Evolutionary conservation across 768 basidiomycete genomes (phyloP).

Genomic region (Tylopilus plumbeoviolaceoides): DNA sequence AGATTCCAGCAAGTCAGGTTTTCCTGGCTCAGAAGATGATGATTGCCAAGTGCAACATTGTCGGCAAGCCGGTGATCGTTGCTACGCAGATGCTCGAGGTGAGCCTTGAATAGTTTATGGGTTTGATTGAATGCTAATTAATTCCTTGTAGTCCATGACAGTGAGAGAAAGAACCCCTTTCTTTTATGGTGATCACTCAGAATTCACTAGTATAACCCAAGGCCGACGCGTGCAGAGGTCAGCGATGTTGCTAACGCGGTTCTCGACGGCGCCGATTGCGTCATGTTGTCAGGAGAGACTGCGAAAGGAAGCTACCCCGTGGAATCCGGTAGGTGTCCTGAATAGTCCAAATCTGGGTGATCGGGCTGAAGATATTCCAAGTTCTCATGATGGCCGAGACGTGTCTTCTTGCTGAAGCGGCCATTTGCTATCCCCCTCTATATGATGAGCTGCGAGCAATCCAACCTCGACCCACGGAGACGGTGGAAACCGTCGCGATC

Average conservation of each 20-base stretch:
- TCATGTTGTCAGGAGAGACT: slow-evolving; percentile 99
- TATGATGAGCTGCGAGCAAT: slow-evolving; percentile 83
- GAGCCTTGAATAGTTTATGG: slow-evolving; percentile 14
- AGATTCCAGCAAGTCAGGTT: slow-evolving; percentile 98
- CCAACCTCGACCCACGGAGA: slow-evolving; percentile 86
- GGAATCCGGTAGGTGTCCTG: slow-evolving; percentile 68
- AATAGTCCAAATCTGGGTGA: neutral
- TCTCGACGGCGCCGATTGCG: slow-evolving; percentile 97
- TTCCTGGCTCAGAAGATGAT: slow-evolving; percentile 99
- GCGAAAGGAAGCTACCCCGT: slow-evolving; percentile 97
- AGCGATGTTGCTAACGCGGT: slow-evolving; percentile 99
- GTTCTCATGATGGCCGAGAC: slow-evolving; percentile 99
- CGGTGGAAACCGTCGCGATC: slow-evolving; percentile 93
- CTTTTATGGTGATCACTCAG: slow-evolving; percentile 1
- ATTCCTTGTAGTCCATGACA: slow-evolving; percentile 78
- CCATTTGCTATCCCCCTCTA: slow-evolving; percentile 92
- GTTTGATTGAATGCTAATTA: slow-evolving; percentile 9
- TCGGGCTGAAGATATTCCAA: slow-evolving; percentile 26
- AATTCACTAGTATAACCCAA: slow-evolving; percentile 81
- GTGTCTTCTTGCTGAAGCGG: slow-evolving; percentile 91
- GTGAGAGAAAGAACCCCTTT: slow-evolving; percentile 37
- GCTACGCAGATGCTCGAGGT: slow-evolving; percentile 99
- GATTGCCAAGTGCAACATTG: slow-evolving; percentile 98
- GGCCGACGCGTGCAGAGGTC: slow-evolving; percentile 97
- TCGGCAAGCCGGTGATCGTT: slow-evolving; percentile 96